Evolutionary conservation across 1,284 basidiomycete genomes (phyloP).

Genomic region (Puccinia brachypodii): DNA sequence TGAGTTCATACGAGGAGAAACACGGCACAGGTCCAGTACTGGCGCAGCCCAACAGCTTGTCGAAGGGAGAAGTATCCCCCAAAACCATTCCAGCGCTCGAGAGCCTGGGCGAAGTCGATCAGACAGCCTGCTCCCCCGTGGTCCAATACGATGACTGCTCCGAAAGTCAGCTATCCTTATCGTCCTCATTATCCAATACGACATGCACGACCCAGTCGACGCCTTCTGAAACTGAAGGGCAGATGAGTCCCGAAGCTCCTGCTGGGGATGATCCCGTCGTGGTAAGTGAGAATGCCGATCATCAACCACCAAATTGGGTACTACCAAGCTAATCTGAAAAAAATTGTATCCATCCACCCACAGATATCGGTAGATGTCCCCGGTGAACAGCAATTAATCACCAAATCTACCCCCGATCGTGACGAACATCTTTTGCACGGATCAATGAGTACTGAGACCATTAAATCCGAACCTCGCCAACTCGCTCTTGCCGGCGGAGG

Average conservation of each 20-base stretch:
- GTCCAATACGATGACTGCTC: slow-evolving; percentile 23
- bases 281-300: slow-evolving; percentile 7
- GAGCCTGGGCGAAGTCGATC: neutral
- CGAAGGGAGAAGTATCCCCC: neutral
- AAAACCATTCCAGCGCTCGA: neutral
- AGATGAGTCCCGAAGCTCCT: neutral
- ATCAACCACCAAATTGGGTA: neutral
- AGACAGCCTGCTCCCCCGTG: neutral
- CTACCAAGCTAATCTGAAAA: neutral
- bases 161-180: slow-evolving; percentile 25
- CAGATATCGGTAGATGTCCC: neutral
- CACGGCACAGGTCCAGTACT: neutral
- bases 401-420: neutral
- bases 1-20: slow-evolving; percentile 2
- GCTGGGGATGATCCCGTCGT: slow-evolving; percentile 1
- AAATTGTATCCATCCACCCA: neutral
- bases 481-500: slow-evolving; percentile 17
- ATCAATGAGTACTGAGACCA: slow-evolving; percentile 45
- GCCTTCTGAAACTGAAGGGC: slow-evolving; percentile 7
- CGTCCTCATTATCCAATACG: slow-evolving; percentile 25
- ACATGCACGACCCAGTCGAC: slow-evolving; percentile 17
- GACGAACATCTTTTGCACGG: slow-evolving; percentile 34
- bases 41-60: neutral
- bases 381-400: neutral
- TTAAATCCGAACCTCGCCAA: slow-evolving; percentile 45